Base-by-base conservation (phyloP, 257 asterid species). In the Salvia miltiorrhiza region DNA sequence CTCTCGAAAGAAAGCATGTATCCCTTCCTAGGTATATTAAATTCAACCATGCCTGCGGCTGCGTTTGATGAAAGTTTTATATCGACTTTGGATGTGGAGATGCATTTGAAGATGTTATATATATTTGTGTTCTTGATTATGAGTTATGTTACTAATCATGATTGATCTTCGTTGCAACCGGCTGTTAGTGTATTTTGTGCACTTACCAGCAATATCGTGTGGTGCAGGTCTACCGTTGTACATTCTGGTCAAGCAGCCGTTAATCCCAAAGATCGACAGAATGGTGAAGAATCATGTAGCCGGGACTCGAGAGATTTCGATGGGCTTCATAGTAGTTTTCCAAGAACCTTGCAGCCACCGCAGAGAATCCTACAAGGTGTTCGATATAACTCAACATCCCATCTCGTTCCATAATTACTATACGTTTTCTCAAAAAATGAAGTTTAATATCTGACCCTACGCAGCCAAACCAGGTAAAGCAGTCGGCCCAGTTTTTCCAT, bases 11-110 rank as follows among this genome's bases (percentile, higher is more conserved):
- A 76, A 91, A 91, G 69, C 96, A 91, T 63, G 83, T 76, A 59
- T 91, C 97, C 30, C 97, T 91, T 82, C 97, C 97, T 47, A 85
- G 97, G 97, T 90, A 82, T 45, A 79, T 44, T 45, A 11, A 54
- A 35, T 49, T 21, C 64, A 49, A 26, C 35, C 60, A 67, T 13
- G 26, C 17, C 32, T 8, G 39, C 5, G 39, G 39, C 3, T 19
- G 6, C n/a, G 9, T 20, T 52, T 50, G n/a, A 52, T 52, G 32
- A 52, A 52, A 48, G 19, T 10, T 5, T 24, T 13, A 13, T 52
- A 39, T 40, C 41, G 14, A 58, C 10, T 58, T 58, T 58, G 64
- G 21, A n/a, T 32, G 19, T n/a, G 63, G 26, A 54, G 5, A 21
- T 63, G 3, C 50, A 63, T 24, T 48, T 19, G 26, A 49, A 37